Conservation (phyloP, 345 rosid genomes). For the Rhodamnia rubescens region DNA sequence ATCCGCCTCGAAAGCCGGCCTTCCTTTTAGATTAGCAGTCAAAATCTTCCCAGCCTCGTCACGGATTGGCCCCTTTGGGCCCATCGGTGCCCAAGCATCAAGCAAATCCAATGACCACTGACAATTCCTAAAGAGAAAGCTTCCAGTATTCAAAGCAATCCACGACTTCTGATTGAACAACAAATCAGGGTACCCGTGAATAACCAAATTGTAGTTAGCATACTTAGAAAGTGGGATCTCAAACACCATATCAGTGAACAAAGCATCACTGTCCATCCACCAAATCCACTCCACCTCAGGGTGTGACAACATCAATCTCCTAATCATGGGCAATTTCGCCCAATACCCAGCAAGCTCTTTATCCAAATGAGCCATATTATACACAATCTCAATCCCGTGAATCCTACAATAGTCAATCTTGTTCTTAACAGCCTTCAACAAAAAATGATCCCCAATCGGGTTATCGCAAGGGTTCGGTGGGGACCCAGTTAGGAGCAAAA, state of each 20-base stretch:
- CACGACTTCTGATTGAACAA: slow-evolving; percentile 75
- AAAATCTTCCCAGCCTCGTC: slow-evolving; percentile 90
- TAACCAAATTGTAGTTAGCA: slow-evolving; percentile 58
- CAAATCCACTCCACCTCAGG: slow-evolving; percentile 95
- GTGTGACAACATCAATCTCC: slow-evolving; percentile 83
- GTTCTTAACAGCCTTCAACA: slow-evolving; percentile 76
- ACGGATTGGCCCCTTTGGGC: slow-evolving; percentile 72
- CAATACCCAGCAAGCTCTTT: slow-evolving; percentile 90
- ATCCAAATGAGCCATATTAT: slow-evolving; percentile 94
- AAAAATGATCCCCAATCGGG: slow-evolving; percentile 83
- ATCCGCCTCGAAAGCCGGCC: slow-evolving; percentile 89
- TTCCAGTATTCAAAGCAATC: slow-evolving; percentile 94
- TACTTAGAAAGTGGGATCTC: slow-evolving; percentile 61
- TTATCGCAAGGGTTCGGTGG: slow-evolving; percentile 91
- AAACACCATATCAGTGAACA: slow-evolving; percentile 93
- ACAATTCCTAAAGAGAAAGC: slow-evolving; percentile 83
- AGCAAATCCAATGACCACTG: slow-evolving; percentile 94
- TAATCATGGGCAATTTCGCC: slow-evolving; percentile 85
- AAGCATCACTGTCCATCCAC: slow-evolving; percentile 99
- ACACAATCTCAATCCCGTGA: slow-evolving; percentile 94
- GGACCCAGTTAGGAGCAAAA: slow-evolving; percentile 79
- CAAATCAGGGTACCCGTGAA: slow-evolving; percentile 90
- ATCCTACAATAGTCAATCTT: slow-evolving; percentile 94
- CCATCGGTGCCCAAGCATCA: slow-evolving; percentile 96
- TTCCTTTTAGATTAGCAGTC: slow-evolving; percentile 72